Conservation (phyloP, 139 green algal genomes). For the Yamagishiella unicocca region DNA sequence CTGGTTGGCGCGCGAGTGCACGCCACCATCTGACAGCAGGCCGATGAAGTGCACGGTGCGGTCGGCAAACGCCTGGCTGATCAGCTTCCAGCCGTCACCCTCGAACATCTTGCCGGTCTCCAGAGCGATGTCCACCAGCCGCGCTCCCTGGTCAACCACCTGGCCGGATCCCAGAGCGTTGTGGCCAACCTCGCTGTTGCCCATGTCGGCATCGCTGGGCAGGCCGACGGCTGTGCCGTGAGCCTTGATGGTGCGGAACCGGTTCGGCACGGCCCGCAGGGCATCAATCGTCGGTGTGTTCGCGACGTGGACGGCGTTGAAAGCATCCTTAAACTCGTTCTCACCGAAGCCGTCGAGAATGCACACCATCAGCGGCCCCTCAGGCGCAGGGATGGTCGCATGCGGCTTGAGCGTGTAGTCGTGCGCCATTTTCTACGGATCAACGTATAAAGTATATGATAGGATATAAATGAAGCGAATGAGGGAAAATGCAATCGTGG, state of each 20-base stretch:
- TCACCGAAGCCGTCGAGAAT: constrained; percentile 89
- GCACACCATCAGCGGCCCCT: constrained; percentile 81
- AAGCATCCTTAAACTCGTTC: constrained; percentile 86
- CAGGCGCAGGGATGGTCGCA: constrained; percentile 67
- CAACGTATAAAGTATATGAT: background rate
- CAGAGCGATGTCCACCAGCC: constrained; percentile 93
- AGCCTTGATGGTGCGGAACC: constrained; percentile 79
- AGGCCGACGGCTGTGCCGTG: constrained; percentile 95
- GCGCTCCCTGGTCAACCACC: constrained; percentile 93
- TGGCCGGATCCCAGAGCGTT: constrained; percentile 96
- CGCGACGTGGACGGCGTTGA: constrained; percentile 85
- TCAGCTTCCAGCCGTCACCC: constrained; percentile 87
- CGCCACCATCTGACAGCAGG: constrained; percentile 93
- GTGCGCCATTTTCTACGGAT: constrained; percentile 31
- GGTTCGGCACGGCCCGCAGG: constrained; percentile 64
- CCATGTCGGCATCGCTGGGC: constrained; percentile 95
- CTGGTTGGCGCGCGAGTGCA: constrained; percentile 94
- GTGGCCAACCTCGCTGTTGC: constrained; percentile 93
- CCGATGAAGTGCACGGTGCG: constrained; percentile 97
- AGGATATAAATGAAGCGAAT: too few relatives aligned
- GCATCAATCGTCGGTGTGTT: constrained; percentile 83
- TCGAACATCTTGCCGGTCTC: constrained; percentile 84
- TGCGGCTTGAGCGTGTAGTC: constrained; percentile 73
- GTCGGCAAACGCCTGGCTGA: constrained; percentile 79
- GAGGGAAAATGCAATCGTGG: too few relatives aligned